Conservation (phyloP, 2,329 filamentous ascomycete genomes). For the Chalaropsis ovoidea region DNA sequence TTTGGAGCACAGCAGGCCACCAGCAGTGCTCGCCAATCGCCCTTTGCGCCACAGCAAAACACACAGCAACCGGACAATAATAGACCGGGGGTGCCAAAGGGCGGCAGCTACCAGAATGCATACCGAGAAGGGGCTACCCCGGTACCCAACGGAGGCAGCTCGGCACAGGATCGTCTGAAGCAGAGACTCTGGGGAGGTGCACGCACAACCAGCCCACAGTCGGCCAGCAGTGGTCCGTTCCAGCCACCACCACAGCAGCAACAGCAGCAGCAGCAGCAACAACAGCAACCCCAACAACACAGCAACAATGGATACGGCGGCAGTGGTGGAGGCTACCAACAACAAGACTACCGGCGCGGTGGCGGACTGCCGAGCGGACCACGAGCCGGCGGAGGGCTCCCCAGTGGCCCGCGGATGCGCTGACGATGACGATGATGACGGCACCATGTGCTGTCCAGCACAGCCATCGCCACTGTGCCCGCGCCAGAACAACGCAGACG, state of each 20-base stretch:
- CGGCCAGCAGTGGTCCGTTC: slow-evolving; percentile 35
- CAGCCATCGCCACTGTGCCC: background rate
- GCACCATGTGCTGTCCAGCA: background rate
- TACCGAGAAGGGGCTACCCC: slow-evolving; percentile 31
- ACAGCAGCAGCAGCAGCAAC: slow-evolving; percentile 12
- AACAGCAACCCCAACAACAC: slow-evolving; percentile 5
- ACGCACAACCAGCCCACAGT: slow-evolving; percentile 47
- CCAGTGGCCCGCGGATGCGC: slow-evolving; percentile 36
- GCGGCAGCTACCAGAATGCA: slow-evolving; percentile 10
- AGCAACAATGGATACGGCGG: slow-evolving; percentile 9
- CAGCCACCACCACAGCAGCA: slow-evolving; percentile 36
- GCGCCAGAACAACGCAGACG: background rate
- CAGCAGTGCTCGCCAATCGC: slow-evolving; percentile 30
- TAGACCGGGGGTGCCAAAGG: slow-evolving; percentile 24
- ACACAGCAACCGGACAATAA: slow-evolving; percentile 17
- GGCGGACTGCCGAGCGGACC: slow-evolving; percentile 31
- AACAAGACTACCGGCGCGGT: slow-evolving; percentile 17
- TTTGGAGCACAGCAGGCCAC: slow-evolving; percentile 26
- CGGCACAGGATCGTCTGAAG: slow-evolving; percentile 73
- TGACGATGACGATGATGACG: slow-evolving; percentile 29
- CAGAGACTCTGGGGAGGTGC: slow-evolving; percentile 62
- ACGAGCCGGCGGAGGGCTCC: slow-evolving; percentile 31
- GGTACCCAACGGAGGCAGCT: slow-evolving; percentile 45
- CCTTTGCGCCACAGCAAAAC: slow-evolving; percentile 26
- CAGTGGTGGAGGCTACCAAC: slow-evolving; percentile 27